These are phyloP conservation scores for Polygonum aviculare DNA, from an alignment of 148 eudicot genomes.

Conservation along the genomic window DNA sequence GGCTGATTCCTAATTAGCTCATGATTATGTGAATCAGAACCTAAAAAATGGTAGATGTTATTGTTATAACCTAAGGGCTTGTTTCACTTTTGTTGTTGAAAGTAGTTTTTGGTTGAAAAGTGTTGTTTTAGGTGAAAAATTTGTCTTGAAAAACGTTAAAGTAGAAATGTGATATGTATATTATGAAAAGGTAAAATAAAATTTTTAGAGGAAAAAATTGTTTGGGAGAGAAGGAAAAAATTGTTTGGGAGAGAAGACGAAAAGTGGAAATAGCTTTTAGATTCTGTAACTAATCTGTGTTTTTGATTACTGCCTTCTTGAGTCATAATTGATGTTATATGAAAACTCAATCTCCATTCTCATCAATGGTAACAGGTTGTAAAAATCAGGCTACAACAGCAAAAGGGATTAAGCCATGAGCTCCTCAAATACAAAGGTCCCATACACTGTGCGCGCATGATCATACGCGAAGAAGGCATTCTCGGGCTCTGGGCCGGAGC, in stretches of 20 bases:
- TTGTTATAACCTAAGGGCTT: too few species aligned
- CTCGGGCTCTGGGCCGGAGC: conserved; percentile 93
- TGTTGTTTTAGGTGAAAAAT: too few species aligned
- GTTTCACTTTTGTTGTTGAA: too few species aligned
- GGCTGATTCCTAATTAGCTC: background rate
- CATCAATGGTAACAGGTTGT: conserved; percentile 52
- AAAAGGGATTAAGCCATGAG: conserved; percentile 69
- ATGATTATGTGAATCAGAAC: background rate
- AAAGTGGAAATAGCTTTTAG: too few species aligned
- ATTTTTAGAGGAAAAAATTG: too few species aligned
- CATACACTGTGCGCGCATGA: conserved; percentile 70
- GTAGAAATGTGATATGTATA: too few species aligned
- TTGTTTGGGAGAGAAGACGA: too few species aligned
- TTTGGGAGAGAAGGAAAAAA: too few species aligned
- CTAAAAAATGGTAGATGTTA: background rate
- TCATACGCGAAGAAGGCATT: conserved; percentile 87
- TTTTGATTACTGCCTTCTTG: background rate
- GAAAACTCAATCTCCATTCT: background rate
- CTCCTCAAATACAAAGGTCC: conserved; percentile 87
- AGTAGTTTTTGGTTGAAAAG: too few species aligned
- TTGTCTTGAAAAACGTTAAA: too few species aligned
- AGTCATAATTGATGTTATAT: background rate
- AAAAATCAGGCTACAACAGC: conserved; percentile 88
- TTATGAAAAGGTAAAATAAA: too few species aligned
- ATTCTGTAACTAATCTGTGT: too few species aligned